Evolutionary conservation across 2,329 filamentous ascomycete genomes (phyloP).

Genomic region (Phaeosphaeria sp.): DNA sequence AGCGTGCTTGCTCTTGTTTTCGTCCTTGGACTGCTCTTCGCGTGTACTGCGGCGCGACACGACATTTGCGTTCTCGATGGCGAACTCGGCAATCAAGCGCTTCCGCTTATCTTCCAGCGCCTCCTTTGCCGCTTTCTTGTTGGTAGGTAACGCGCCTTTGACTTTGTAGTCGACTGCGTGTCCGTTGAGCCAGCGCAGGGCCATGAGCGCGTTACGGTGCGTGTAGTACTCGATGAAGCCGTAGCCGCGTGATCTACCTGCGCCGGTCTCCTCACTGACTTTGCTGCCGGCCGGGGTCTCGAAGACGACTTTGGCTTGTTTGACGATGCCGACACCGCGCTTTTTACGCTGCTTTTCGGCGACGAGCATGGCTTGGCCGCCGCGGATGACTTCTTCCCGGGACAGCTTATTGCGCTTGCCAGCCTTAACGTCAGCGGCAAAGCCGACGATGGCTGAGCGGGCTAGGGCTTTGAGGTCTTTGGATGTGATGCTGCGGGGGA

Average conservation of each 20-base stretch:
- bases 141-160: constrained; percentile 54
- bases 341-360: constrained; percentile 80
- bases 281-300: constrained; percentile 87
- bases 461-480: constrained; percentile 93
- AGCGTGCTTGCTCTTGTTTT: constrained; percentile 38
- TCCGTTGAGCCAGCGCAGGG: constrained; percentile 90
- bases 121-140: constrained; percentile 48
- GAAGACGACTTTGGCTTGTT: constrained; percentile 93
- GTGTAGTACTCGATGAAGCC: constrained; percentile 97
- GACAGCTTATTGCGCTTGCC: constrained; percentile 78
- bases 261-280: constrained; percentile 76
- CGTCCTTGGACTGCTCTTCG: constrained; percentile 63
- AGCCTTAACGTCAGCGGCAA: constrained; percentile 85
- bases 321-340: constrained; percentile 86
- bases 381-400: constrained; percentile 85
- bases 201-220: constrained; percentile 94
- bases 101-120: constrained; percentile 77
- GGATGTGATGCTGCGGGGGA: constrained; percentile 80
- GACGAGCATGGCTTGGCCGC: constrained; percentile 78
- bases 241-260: constrained; percentile 87
- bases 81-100: constrained; percentile 92
- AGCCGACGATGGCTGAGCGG: constrained; percentile 90
- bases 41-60: constrained; percentile 76
- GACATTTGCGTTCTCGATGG: constrained; percentile 97
- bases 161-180: constrained; percentile 63